Evolutionary conservation across 116 monocot species (phyloP).

Genomic region (Zostera marina): DNA sequence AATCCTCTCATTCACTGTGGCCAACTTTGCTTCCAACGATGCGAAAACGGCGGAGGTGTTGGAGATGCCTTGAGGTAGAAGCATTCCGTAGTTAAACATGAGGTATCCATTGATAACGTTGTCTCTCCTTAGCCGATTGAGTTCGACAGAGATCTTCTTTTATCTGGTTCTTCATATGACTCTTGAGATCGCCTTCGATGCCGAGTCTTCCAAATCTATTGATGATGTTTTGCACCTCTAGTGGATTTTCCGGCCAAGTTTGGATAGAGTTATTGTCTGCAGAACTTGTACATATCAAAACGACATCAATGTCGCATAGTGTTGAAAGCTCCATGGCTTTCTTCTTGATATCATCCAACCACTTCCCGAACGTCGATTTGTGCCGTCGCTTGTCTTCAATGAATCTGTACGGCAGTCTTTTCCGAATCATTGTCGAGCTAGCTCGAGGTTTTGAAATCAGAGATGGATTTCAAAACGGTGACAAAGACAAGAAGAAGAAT

Average conservation of each 20-base stretch:
- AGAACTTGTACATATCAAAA: neutral
- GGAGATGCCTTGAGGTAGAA: neutral
- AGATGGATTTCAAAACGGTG: no score
- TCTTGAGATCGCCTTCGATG: neutral
- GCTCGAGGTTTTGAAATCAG: no score
- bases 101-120: neutral
- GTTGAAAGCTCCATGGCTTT: slow-evolving; percentile 10
- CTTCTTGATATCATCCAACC: slow-evolving; percentile 11
- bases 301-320: slow-evolving; percentile 7
- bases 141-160: slow-evolving; percentile 1
- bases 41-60: no score
- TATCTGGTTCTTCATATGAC: neutral
- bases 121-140: neutral
- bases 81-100: no score
- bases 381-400: slow-evolving; percentile 6
- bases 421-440: slow-evolving; percentile 4
- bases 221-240: neutral
- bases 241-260: slow-evolving; percentile 8
- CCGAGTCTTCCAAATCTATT: neutral
- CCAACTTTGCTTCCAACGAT: neutral
- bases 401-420: neutral
- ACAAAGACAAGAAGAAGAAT: no score
- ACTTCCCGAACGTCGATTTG: slow-evolving; percentile 7
- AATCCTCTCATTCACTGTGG: slow-evolving; percentile 3
- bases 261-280: neutral